Evolutionary conservation across 805 yeast genomes (phyloP), one percentile per base, ranked within the genome.

Genomic region (Cyberlindnera mississippiensis): DNA sequence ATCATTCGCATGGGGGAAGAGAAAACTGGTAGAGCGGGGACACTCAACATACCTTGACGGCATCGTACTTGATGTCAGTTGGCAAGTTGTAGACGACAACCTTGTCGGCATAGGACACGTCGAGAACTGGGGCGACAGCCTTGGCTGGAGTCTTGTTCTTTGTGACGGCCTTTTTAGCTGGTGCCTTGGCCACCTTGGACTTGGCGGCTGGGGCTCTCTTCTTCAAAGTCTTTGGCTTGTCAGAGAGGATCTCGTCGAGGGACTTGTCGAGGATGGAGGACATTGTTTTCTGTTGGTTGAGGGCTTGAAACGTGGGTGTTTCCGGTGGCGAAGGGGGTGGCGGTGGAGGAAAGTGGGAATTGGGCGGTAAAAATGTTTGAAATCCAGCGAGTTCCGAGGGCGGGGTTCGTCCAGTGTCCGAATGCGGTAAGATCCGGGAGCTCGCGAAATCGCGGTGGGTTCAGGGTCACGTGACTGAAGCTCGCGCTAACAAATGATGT

Each of bases 221-320:
- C 51, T 63, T 61, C 47, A 56, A 59, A 48, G 55, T 67, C 59
- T 68, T 71, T 59, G 66, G 69, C 55, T 71, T 64, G 49, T 85
- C 68, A 45, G 95, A 78, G 61, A 91, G 85, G 65, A 91, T 91
- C 57, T 89, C 97, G 72, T 91, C 99, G 61, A 91, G 79, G 37
- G 97, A 87, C 71, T 86, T 85, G 70, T 91, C 96, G 69, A 91
- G 77, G 58, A 85, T 75, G 49, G 83, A 75, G 50, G 83, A 75
- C 63, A 95, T 83, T 90, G 83, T 85, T 44, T 39, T 62, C 37
- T 32, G 30, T 33, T 37, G 38, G 33, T 37, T 40, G 42, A 24
- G 16, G n/a, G n/a, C n/a, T n/a, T n/a, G n/a, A n/a, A n/a, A n/a
- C 26, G 33, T 28, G 35, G 3, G 14, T 20, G 37, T 33, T 38